Percentiles rank a stretch among this genome's conserved stretches.
phyloP scores from a whole-genome alignment of 2,329 filamentous ascomycete species.

The Penicillium sp. region DNA sequence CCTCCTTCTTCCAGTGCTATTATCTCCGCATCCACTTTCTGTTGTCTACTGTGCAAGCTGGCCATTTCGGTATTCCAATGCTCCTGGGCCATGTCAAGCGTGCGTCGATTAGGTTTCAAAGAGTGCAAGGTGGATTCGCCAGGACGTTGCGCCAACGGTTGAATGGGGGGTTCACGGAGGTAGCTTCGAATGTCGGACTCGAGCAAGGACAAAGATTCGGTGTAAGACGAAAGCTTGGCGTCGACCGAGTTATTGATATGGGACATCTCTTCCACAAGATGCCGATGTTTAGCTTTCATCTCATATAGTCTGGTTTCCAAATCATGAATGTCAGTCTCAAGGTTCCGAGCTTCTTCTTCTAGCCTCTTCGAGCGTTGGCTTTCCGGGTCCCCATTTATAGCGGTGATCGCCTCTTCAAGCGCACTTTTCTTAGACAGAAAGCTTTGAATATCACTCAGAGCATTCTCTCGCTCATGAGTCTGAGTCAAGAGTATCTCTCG shows the following conservation, averaged over 20 bases:
- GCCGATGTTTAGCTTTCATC: constrained; percentile 53
- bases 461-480: constrained; percentile 44
- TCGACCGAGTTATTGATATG: constrained; percentile 56
- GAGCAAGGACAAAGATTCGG: constrained; percentile 52
- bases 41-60: constrained; percentile 43
- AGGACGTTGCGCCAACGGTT: constrained; percentile 33
- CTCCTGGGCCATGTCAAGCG: constrained; percentile 57
- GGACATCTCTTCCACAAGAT: constrained; percentile 51
- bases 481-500: constrained; percentile 48
- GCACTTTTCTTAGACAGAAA: constrained; percentile 51
- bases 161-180: constrained; percentile 47
- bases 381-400: constrained; percentile 48
- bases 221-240: constrained; percentile 58
- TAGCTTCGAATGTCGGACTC: constrained; percentile 55
- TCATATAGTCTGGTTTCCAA: constrained; percentile 55
- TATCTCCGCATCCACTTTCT: constrained; percentile 51
- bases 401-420: constrained; percentile 50
- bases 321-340: constrained; percentile 56
- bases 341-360: constrained; percentile 48
- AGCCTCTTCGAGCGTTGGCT: constrained; percentile 45
- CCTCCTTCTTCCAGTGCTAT: constrained; percentile 58
- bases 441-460: constrained; percentile 49
- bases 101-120: constrained; percentile 55
- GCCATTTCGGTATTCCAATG: constrained; percentile 53
- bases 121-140: constrained; percentile 46